These are phyloP conservation scores for Raffaelea albimanens DNA, from an alignment of 2,329 filamentous ascomycete species.

Conservation along the genomic window DNA sequence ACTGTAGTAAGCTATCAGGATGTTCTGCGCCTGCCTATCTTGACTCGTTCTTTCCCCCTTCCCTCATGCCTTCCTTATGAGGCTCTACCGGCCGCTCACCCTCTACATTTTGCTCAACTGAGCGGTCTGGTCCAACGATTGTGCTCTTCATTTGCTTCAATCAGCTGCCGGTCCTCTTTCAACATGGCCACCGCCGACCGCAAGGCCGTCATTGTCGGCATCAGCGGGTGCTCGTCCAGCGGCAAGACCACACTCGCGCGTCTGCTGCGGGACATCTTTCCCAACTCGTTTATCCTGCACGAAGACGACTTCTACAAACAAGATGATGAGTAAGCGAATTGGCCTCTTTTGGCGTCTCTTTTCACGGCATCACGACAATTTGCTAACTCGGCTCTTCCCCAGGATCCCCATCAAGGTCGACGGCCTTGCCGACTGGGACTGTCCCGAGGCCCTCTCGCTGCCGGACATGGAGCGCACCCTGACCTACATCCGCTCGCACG, in stretches of 20 bases:
- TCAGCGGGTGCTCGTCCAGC: constrained; percentile 84
- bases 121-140: background rate
- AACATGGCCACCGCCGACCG: constrained; percentile 17
- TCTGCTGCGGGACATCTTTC: constrained; percentile 73
- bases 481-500: constrained; percentile 58
- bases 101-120: background rate
- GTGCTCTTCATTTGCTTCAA: background rate
- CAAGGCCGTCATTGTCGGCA: constrained; percentile 59
- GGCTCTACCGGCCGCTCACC: too few relatives aligned
- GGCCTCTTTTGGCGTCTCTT: background rate
- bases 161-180: too few relatives aligned
- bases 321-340: constrained; percentile 53
- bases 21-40: too few relatives aligned
- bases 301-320: constrained; percentile 92
- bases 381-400: too few relatives aligned
- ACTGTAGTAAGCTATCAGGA: too few relatives aligned
- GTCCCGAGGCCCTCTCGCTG: constrained; percentile 67
- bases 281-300: constrained; percentile 72
- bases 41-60: too few relatives aligned
- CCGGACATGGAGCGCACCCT: constrained; percentile 58
- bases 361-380: too few relatives aligned
- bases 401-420: constrained; percentile 44
- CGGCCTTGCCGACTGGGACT: constrained; percentile 84
- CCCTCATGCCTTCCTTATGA: too few relatives aligned
- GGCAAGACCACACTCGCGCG: constrained; percentile 92